Conservation (phyloP, 495 filamentous ascomycete species). For the Penicillium robsamsonii region DNA sequence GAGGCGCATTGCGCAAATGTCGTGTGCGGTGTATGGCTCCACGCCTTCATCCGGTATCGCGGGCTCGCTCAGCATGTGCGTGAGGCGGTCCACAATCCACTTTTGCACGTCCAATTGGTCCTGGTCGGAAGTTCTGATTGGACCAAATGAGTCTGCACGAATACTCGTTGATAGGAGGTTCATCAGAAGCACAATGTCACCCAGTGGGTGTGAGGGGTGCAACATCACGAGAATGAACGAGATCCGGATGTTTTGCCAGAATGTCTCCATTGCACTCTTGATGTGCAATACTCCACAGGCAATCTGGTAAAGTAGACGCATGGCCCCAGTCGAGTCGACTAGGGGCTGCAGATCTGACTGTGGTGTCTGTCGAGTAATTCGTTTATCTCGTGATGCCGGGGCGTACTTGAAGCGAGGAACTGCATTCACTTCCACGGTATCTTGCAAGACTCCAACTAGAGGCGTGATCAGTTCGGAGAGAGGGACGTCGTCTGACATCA, state of each 20-base stretch:
- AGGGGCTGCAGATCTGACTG: constrained; percentile 44
- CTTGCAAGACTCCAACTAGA: constrained; percentile 53
- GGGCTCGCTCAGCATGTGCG: constrained; percentile 57
- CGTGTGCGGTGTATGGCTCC: constrained; percentile 43
- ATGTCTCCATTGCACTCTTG: constrained; percentile 41
- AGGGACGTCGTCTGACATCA: constrained; percentile 49
- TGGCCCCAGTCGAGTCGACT: constrained; percentile 55
- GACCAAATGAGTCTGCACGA: constrained; percentile 56
- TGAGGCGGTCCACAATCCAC: constrained; percentile 59
- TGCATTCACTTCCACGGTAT: constrained; percentile 56
- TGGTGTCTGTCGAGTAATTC: constrained; percentile 42
- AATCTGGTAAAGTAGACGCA: constrained; percentile 57
- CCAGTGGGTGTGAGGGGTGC: constrained; percentile 54
- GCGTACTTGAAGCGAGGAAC: constrained; percentile 52
- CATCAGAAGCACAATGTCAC: constrained; percentile 57
- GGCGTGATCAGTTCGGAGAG: constrained; percentile 50
- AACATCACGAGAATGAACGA: constrained; percentile 66
- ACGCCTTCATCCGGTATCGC: constrained; percentile 49
- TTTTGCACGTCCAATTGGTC: constrained; percentile 56
- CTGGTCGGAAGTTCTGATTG: constrained; percentile 52
- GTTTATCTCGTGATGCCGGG: constrained; percentile 39
- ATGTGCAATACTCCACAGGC: constrained; percentile 49
- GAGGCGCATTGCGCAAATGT: constrained; percentile 56
- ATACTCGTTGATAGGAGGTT: constrained; percentile 60
- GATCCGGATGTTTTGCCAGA: constrained; percentile 61